Conservation (phyloP, 2,329 filamentous ascomycete species). For the Curvularia sp. region DNA sequence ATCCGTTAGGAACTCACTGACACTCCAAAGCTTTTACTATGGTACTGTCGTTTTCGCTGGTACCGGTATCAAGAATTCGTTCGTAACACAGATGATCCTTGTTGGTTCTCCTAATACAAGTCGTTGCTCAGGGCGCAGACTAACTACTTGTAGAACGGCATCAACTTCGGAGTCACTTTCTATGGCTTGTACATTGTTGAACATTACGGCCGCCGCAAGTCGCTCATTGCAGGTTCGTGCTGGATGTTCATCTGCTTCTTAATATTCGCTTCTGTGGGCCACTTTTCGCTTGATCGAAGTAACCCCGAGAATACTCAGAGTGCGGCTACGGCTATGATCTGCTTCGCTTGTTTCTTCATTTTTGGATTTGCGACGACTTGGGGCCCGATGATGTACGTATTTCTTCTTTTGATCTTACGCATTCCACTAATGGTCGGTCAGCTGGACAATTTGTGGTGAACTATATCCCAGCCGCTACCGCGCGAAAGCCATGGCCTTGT, state of each 20-base stretch:
- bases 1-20: neutral
- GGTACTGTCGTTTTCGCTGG: slow-evolving; percentile 54
- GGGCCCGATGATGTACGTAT: slow-evolving; percentile 64
- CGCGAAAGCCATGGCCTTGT: slow-evolving; percentile 53
- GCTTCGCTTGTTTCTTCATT: slow-evolving; percentile 73
- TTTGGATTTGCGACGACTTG: slow-evolving; percentile 71
- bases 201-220: slow-evolving; percentile 54
- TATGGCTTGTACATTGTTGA: slow-evolving; percentile 56
- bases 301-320: slow-evolving; percentile 40
- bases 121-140: neutral
- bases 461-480: slow-evolving; percentile 66
- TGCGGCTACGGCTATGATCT: slow-evolving; percentile 64
- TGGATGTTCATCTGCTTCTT: slow-evolving; percentile 67
- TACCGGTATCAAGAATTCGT: slow-evolving; percentile 53
- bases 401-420: neutral
- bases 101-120: slow-evolving; percentile 28
- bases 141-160: slow-evolving; percentile 40
- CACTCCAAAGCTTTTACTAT: slow-evolving; percentile 57
- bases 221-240: slow-evolving; percentile 53
- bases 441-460: slow-evolving; percentile 71
- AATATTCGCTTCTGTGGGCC: slow-evolving; percentile 56
- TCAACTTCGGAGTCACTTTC: slow-evolving; percentile 58
- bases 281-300: slow-evolving; percentile 50
- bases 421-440: slow-evolving; percentile 45
- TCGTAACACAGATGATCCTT: slow-evolving; percentile 57